Percentiles rank a stretch among this genome's conserved stretches.
Conservation (phyloP, 2,329 filamentous ascomycete genomes). For the Aspergillus aculeatinus region DNA sequence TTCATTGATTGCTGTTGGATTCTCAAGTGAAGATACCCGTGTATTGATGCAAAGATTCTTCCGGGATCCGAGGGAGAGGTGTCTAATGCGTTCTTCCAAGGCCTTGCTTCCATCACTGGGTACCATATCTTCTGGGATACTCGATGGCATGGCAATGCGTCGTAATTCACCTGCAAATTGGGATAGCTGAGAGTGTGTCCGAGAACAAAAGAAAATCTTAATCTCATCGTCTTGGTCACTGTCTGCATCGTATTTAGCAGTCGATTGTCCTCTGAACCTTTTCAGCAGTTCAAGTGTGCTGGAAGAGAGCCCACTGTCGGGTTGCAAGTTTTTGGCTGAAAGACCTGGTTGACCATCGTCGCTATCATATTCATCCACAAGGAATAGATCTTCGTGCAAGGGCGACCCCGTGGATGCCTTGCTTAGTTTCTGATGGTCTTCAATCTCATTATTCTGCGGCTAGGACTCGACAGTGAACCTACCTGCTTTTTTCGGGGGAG, state of each 20-base stretch:
- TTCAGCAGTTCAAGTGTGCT: slow-evolving; percentile 74
- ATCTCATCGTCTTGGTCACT: slow-evolving; percentile 60
- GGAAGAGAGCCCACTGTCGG: slow-evolving; percentile 60
- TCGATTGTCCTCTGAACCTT: slow-evolving; percentile 55
- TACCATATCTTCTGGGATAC: slow-evolving; percentile 53
- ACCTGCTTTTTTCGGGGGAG: slow-evolving; percentile 49
- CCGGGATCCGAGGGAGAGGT: slow-evolving; percentile 79
- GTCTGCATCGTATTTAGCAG: slow-evolving; percentile 32
- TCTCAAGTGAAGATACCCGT: slow-evolving; percentile 68
- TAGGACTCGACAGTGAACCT: slow-evolving; percentile 11
- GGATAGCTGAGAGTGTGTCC: slow-evolving; percentile 86
- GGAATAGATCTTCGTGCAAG: slow-evolving; percentile 63
- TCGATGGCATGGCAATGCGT: slow-evolving; percentile 73
- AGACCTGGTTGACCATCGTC: slow-evolving; percentile 50
- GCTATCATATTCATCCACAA: slow-evolving; percentile 73
- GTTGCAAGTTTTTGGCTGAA: slow-evolving; percentile 29
- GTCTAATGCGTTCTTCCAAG: slow-evolving; percentile 66
- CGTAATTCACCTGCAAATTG: slow-evolving; percentile 84
- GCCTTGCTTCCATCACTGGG: slow-evolving; percentile 21
- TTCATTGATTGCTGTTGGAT: slow-evolving; percentile 83
- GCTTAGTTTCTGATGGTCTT: slow-evolving; percentile 29
- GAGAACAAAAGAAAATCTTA: slow-evolving; percentile 89
- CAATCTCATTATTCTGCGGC: neutral
- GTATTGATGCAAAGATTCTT: slow-evolving; percentile 90
- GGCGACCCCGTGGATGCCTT: slow-evolving; percentile 15